Base-by-base conservation (phyloP, 2,329 filamentous ascomycete species). In the Aspergillus piperis region DNA sequence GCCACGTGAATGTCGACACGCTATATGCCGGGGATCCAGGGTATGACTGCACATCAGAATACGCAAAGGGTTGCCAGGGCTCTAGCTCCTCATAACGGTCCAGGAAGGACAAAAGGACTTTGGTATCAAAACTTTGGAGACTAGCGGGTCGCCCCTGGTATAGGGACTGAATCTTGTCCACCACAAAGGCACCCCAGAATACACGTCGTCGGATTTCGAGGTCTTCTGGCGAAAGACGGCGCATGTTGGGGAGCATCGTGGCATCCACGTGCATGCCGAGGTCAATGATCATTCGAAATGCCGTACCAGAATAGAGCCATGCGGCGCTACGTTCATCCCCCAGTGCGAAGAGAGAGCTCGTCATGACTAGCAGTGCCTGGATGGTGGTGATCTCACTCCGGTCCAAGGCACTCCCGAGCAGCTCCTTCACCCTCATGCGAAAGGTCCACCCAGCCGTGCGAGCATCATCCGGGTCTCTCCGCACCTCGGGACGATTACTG, bases 131-230 rank as follows among this genome's bases (percentile, higher is more conserved):
- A n/a, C 81, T 77, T 8, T 80, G 79, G 5, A 71, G 39, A 8
- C 57, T 80, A 0, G 78, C 78, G 0, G 82, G 84, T 0, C 83
- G 79, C 0, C 83, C 84, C 64, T 83, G 82, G 52, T 85, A 86
- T 0, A 86, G 67, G 13, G 78, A 81, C 61, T 86, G 83, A 7
- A 85, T 78, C 63, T 85, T 86, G 61, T 84, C 84, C 3, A 68
- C 68, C 0, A 75, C 70, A 62, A 56, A 76, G 1, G 71, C 71
- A 3, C 72, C 71, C 73, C 72, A 75, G 48, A 76, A 75, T 0
- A 77, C 69, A 7, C 74, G 67, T 39, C 66, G 54, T 7, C 69
- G 65, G 25, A 72, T 71, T 54, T 73, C 70, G 7, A 69, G 50
- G 41, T 73, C 68, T 59, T 74, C 72, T 1, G 68, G 64, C 8